A percentile compares a stretch with the other conserved stretches of the same genome.
Evolutionary conservation across 345 rosid genomes (phyloP).

Genomic region (Nephelium lappaceum): DNA sequence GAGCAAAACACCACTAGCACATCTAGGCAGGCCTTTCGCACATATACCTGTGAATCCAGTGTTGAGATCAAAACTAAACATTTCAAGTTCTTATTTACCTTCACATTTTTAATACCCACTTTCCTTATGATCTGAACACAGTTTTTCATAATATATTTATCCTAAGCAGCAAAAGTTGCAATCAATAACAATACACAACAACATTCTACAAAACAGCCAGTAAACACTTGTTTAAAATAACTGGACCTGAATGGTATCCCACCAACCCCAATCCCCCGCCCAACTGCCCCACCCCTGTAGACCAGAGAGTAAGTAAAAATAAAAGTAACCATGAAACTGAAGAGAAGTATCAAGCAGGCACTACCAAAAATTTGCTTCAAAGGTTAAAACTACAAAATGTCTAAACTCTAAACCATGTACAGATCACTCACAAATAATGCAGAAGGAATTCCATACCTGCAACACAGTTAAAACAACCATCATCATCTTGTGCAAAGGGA

Average conservation of each 20-base stretch:
- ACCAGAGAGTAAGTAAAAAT: not conserved
- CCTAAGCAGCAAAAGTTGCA: not conserved
- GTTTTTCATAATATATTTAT: not conserved
- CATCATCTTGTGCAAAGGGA: conserved; percentile 55
- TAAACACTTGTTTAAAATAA: not conserved
- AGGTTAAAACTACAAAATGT: not conserved
- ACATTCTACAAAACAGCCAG: not conserved
- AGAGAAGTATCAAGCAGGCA: not conserved
- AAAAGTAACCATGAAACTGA: not conserved
- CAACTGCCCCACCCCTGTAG: not conserved
- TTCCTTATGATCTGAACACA: not conserved
- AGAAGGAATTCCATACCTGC: conserved; percentile 44
- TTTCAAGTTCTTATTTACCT: conserved; percentile 2
- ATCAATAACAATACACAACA: not conserved
- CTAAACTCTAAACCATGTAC: not conserved
- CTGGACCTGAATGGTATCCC: not conserved
- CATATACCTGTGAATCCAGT: not conserved
- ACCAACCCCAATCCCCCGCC: not conserved
- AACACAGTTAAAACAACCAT: conserved; percentile 55
- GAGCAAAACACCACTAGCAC: not conserved
- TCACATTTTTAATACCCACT: not conserved
- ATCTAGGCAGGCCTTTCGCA: not conserved
- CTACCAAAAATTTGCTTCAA: not conserved
- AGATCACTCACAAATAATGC: conserved; percentile 9
- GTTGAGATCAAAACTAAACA: not conserved